Percentiles rank a stretch among this genome's conserved stretches.
These are phyloP conservation scores for Aspergillus aculeatus DNA, from an alignment of 2,329 filamentous ascomycete genomes.

Conservation along the genomic window DNA sequence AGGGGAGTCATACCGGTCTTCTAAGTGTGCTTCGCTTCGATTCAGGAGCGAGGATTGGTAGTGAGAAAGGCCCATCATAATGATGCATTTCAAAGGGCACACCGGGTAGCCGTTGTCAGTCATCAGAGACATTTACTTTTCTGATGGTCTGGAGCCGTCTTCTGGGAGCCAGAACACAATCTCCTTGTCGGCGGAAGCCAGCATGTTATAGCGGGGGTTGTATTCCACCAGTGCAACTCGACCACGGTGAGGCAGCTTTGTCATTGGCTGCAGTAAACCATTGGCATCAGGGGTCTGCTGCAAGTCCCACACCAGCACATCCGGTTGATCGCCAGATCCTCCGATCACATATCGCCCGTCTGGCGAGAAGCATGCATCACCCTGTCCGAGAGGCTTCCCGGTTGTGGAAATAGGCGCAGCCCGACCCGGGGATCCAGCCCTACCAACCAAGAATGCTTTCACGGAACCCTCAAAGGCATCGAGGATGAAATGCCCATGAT, in stretches of 20 bases:
- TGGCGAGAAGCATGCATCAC: conserved; percentile 84
- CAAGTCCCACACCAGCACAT: conserved; percentile 84
- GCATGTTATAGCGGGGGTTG: conserved; percentile 88
- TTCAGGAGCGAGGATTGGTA: not conserved
- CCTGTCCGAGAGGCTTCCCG: conserved; percentile 54
- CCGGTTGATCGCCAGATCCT: conserved; percentile 66
- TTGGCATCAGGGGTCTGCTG: conserved; percentile 56
- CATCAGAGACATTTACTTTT: conserved; percentile 28
- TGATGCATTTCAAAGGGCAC: not conserved
- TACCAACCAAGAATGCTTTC: conserved; percentile 66
- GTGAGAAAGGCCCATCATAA: not conserved
- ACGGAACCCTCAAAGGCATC: conserved; percentile 85
- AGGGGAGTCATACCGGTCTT: not conserved
- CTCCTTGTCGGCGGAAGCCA: conserved; percentile 86
- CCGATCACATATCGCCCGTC: conserved; percentile 88
- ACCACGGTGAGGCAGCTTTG: conserved; percentile 49
- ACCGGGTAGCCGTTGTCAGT: not conserved
- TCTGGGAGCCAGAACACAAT: conserved; percentile 76
- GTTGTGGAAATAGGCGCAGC: conserved; percentile 53
- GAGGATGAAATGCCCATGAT: conserved; percentile 83
- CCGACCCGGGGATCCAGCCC: conserved; percentile 49
- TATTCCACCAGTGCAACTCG: conserved; percentile 74
- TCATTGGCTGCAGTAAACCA: conserved; percentile 49
- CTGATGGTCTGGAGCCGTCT: conserved; percentile 41
- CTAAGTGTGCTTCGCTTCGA: not conserved